These are phyloP conservation scores for Malus domestica DNA, from an alignment of 306 rosid genomes.

Conservation along the genomic window DNA sequence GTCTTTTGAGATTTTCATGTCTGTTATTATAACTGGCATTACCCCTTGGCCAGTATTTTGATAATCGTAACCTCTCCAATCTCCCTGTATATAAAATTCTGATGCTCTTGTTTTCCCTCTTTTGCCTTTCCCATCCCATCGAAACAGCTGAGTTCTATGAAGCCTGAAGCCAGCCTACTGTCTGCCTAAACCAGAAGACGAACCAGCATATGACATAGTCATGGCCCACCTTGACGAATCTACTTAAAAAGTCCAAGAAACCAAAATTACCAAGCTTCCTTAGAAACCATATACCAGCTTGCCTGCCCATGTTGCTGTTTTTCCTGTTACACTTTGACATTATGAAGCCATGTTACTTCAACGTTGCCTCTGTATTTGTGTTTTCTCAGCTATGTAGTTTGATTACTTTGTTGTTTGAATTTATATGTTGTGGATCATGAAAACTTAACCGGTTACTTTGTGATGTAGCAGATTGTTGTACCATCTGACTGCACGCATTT, in stretches of 20 bases:
- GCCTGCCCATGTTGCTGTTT: constrained; percentile 38
- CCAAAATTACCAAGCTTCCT: constrained; percentile 88
- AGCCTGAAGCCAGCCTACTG: constrained; percentile 93
- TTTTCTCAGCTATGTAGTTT: constrained; percentile 22
- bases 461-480: constrained; percentile 35
- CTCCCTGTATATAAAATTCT: constrained; percentile 66
- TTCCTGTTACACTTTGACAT: constrained; percentile 41
- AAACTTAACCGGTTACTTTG: constrained; percentile 19
- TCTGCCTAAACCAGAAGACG: constrained; percentile 93
- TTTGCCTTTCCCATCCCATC: constrained; percentile 90
- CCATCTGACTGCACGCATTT: constrained; percentile 47
- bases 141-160: constrained; percentile 97
- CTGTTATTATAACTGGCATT: constrained; percentile 28
- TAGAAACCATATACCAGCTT: constrained; percentile 64
- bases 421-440: constrained; percentile 20
- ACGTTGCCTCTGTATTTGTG: constrained; percentile 23
- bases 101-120: constrained; percentile 90
- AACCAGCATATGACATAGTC: constrained; percentile 92
- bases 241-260: constrained; percentile 73
- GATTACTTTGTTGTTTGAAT: constrained; percentile 31
- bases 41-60: constrained; percentile 37
- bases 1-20: constrained; percentile 25
- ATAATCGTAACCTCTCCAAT: constrained; percentile 67
- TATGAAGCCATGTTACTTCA: constrained; percentile 46
- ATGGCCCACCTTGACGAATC: constrained; percentile 90